Evolutionary conservation across 805 yeast species (phyloP).

Genomic region (Candida glaebosa): DNA sequence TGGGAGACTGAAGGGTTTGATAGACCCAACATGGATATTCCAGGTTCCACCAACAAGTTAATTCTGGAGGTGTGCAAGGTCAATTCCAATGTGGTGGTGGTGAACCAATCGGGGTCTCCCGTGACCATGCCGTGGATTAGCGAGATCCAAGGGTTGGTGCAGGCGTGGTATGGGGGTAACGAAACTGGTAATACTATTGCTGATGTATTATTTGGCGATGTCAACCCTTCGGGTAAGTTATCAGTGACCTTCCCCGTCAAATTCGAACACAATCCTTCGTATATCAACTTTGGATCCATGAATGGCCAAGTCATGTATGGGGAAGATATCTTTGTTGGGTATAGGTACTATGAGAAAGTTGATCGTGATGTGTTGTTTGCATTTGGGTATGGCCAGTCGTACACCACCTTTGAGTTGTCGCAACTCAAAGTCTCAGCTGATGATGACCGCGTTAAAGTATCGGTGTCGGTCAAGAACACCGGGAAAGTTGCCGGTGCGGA

Average conservation of each 20-base stretch:
- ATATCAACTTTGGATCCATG: slow-evolving; percentile 46
- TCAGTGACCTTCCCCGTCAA: slow-evolving; percentile 53
- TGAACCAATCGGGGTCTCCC: slow-evolving; percentile 61
- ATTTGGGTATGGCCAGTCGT: slow-evolving; percentile 63
- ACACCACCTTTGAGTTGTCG: slow-evolving; percentile 46
- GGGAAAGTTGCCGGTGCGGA: slow-evolving; percentile 51
- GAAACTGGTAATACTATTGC: slow-evolving; percentile 59
- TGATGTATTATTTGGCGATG: slow-evolving; percentile 57
- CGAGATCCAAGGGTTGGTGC: slow-evolving; percentile 23
- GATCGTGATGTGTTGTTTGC: slow-evolving; percentile 50
- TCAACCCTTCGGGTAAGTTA: slow-evolving; percentile 58
- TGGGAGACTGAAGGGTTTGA: slow-evolving; percentile 64
- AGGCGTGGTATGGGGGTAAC: slow-evolving; percentile 38
- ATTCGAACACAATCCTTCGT: slow-evolving; percentile 55
- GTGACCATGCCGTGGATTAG: slow-evolving; percentile 53
- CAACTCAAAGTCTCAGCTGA: slow-evolving; percentile 30
- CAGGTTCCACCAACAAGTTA: slow-evolving; percentile 45
- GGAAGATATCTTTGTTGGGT: slow-evolving; percentile 65
- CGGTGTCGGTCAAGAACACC: slow-evolving; percentile 44
- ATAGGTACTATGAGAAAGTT: slow-evolving; percentile 55
- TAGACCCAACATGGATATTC: slow-evolving; percentile 48
- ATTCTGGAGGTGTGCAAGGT: slow-evolving; percentile 42
- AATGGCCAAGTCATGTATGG: slow-evolving; percentile 57
- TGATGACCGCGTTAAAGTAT: slow-evolving; percentile 25
- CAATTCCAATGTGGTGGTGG: slow-evolving; percentile 50